phyloP scores from a whole-genome alignment of 73 alveolate genomes.

The Paramecium caudatum region DNA sequence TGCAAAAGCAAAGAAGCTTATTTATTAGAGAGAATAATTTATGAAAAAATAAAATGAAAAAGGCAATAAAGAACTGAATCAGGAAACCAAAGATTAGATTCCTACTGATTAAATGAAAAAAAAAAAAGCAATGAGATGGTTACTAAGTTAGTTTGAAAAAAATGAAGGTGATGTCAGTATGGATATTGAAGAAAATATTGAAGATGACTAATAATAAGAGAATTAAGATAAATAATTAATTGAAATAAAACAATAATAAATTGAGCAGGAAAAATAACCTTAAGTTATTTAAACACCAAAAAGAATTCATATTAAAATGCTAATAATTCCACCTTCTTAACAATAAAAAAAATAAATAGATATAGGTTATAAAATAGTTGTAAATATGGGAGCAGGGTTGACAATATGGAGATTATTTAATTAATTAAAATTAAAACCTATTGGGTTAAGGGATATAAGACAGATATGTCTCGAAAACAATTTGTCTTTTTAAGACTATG shows the following conservation, averaged over 20 bases:
- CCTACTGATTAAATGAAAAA: neutral
- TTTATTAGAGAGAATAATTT: slow-evolving; percentile 20
- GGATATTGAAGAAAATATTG: slow-evolving; percentile 59
- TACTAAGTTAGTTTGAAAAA: neutral
- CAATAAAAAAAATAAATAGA: neutral
- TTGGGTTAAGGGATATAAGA: slow-evolving; percentile 68
- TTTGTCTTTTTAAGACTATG: slow-evolving; percentile 33
- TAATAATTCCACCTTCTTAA: slow-evolving; percentile 54
- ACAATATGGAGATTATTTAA: slow-evolving; percentile 67
- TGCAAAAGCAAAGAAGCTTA: neutral
- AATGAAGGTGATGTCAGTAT: neutral
- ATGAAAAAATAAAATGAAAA: slow-evolving; percentile 41
- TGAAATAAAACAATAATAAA: neutral
- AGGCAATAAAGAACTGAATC: neutral
- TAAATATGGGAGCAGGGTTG: slow-evolving; percentile 49
- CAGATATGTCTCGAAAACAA: slow-evolving; percentile 46
- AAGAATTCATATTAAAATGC: neutral
- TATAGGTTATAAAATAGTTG: slow-evolving; percentile 58
- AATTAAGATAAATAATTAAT: neutral
- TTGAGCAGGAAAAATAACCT: neutral
- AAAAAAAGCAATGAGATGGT: slow-evolving; percentile 71
- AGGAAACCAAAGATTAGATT: neutral
- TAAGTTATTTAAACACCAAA: neutral
- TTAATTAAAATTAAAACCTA: slow-evolving; percentile 62
- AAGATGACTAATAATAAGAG: neutral